Evolutionary conservation across 805 yeast species (phyloP).

Genomic region (Debaryomyces castellii): DNA sequence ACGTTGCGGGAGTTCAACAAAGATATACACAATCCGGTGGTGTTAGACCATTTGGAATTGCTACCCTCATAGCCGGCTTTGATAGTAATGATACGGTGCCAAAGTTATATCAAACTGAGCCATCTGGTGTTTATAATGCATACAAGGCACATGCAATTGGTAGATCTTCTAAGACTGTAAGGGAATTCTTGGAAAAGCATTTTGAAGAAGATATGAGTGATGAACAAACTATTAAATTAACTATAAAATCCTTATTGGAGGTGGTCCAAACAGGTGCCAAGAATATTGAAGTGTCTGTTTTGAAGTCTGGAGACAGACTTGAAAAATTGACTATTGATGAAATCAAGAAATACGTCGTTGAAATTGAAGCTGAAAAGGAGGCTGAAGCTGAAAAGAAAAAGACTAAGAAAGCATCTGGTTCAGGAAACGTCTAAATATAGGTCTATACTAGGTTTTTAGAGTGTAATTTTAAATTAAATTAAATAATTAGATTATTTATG

Average conservation of each 20-base stretch:
- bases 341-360: slow-evolving; percentile 71
- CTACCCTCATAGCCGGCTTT: slow-evolving; percentile 93
- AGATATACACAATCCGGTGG: slow-evolving; percentile 97
- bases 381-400: slow-evolving; percentile 78
- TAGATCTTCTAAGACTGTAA: slow-evolving; percentile 89
- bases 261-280: slow-evolving; percentile 98
- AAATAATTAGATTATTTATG: slow-evolving; percentile 1
- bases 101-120: slow-evolving; percentile 90
- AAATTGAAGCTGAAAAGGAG: slow-evolving; percentile 84
- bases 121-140: slow-evolving; percentile 94
- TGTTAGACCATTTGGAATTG: slow-evolving; percentile 95
- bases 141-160: slow-evolving; percentile 99
- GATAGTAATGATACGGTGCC: slow-evolving; percentile 83
- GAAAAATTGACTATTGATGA: slow-evolving; percentile 65
- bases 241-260: slow-evolving; percentile 85
- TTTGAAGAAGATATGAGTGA: slow-evolving; percentile 64
- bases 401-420: slow-evolving; percentile 19
- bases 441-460: background rate
- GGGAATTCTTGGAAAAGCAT: slow-evolving; percentile 91
- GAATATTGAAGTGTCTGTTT: slow-evolving; percentile 88
- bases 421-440: background rate
- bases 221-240: slow-evolving; percentile 71
- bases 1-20: slow-evolving; percentile 98
- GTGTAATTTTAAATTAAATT: background rate
- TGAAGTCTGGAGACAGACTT: slow-evolving; percentile 67